These are phyloP conservation scores for Tephrocybe sp. DNA, from an alignment of 768 basidiomycete species.

Conservation along the genomic window DNA sequence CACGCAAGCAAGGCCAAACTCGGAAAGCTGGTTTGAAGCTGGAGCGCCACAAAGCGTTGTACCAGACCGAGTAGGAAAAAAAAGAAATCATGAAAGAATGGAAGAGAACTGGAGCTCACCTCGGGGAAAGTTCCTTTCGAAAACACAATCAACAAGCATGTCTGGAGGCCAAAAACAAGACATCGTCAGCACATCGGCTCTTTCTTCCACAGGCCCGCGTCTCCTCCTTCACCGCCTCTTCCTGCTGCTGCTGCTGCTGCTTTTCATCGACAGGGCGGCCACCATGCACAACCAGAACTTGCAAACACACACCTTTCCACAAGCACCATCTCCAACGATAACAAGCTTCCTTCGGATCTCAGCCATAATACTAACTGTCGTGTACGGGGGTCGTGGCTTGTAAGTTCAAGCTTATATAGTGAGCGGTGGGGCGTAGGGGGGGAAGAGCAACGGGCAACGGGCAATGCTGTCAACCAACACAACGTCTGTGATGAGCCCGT, in stretches of 20 bases:
- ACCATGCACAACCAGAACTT: neutral
- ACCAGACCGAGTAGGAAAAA: neutral
- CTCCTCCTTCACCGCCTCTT: constrained; percentile 1
- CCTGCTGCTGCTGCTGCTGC: neutral
- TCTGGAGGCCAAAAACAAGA: constrained; percentile 42
- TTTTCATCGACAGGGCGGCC: neutral
- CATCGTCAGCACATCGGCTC: constrained; percentile 7
- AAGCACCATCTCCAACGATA: constrained; percentile 98
- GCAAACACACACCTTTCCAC: constrained; percentile 70
- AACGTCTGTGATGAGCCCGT: constrained; percentile 13
- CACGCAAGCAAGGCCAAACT: too few species aligned
- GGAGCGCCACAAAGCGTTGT: neutral
- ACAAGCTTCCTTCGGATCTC: constrained; percentile 99
- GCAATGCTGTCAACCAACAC: constrained; percentile 18
- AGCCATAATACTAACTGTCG: constrained; percentile 56
- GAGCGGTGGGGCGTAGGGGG: constrained; percentile 4
- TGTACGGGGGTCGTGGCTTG: neutral
- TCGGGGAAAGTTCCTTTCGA: constrained; percentile 96
- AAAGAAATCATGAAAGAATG: neutral
- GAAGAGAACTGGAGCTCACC: constrained; percentile 45
- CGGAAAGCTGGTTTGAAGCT: too few species aligned
- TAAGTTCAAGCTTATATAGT: too few species aligned
- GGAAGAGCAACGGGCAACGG: constrained; percentile 10
- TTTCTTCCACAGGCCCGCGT: too few species aligned
- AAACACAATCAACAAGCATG: constrained; percentile 94